Percentiles rank a stretch among this genome's conserved stretches.
Evolutionary conservation across 305 asterid species (phyloP).

Genomic region (Solanum hybrid): DNA sequence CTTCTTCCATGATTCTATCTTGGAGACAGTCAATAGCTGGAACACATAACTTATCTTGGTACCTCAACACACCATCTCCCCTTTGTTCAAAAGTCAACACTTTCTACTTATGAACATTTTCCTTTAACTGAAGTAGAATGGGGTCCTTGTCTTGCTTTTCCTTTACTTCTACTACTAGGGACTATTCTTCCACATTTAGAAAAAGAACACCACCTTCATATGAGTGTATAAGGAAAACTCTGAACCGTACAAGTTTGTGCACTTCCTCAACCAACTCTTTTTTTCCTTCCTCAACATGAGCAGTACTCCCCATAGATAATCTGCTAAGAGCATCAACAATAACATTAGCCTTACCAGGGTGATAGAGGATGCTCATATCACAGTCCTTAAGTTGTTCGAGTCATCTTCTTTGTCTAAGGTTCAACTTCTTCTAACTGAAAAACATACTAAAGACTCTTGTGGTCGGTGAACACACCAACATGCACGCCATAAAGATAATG

Average conservation of each 20-base stretch:
- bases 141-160: not conserved
- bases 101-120: not conserved
- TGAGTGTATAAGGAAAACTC: not conserved
- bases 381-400: not conserved
- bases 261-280: not conserved
- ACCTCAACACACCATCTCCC: not conserved
- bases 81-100: not conserved
- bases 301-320: not conserved
- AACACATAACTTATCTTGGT: not conserved
- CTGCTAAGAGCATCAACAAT: not conserved
- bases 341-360: not conserved
- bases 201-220: not conserved
- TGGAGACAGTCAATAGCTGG: not conserved
- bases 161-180: not conserved
- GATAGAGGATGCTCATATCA: not conserved
- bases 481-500: not conserved
- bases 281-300: not conserved
- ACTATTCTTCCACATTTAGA: not conserved
- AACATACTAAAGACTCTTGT: not conserved
- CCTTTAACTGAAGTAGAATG: not conserved
- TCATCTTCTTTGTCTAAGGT: not conserved
- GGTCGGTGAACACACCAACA: not conserved
- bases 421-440: not conserved
- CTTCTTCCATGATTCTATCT: not conserved
- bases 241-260: not conserved